Conservation (phyloP, 805 yeast species). For the Starmera caribaea region DNA sequence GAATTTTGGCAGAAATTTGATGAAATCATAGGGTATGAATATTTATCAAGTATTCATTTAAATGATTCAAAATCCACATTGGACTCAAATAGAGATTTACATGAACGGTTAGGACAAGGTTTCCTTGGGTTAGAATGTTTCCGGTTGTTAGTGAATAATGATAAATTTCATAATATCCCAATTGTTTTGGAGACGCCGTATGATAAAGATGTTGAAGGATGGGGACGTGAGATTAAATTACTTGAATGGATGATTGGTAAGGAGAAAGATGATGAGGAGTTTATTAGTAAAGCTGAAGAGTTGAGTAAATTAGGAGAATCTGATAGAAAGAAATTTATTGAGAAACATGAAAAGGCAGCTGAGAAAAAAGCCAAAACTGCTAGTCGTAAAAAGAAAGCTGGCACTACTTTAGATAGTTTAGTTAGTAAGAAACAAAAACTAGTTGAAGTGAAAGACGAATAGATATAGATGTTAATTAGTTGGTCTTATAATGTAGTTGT, state of each 20-base stretch:
- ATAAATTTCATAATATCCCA: constrained; percentile 57
- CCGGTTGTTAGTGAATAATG: constrained; percentile 58
- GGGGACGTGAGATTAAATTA: constrained; percentile 71
- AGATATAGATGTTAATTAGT: too few relatives aligned
- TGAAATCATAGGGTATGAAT: constrained; percentile 59
- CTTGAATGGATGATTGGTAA: constrained; percentile 74
- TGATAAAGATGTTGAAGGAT: constrained; percentile 49
- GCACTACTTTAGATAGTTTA: not conserved
- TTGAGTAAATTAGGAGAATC: constrained; percentile 52
- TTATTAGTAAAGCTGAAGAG: constrained; percentile 34
- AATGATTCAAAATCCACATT: constrained; percentile 94
- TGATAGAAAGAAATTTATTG: constrained; percentile 61
- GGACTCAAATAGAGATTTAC: constrained; percentile 84
- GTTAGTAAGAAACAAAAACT: not conserved
- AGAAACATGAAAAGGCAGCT: constrained; percentile 50
- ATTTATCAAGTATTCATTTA: constrained; percentile 72
- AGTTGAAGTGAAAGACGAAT: not conserved
- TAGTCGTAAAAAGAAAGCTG: not conserved
- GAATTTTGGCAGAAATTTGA: constrained; percentile 76
- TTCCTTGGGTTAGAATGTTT: constrained; percentile 83
- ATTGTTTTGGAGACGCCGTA: constrained; percentile 84
- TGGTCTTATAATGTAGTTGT: too few relatives aligned
- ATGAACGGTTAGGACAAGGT: constrained; percentile 83
- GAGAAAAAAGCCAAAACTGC: not conserved
- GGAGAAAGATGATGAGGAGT: constrained; percentile 43